These are phyloP conservation scores for Ophiorrhiza pumila DNA, from an alignment of 257 asterid genomes.

Conservation along the genomic window DNA sequence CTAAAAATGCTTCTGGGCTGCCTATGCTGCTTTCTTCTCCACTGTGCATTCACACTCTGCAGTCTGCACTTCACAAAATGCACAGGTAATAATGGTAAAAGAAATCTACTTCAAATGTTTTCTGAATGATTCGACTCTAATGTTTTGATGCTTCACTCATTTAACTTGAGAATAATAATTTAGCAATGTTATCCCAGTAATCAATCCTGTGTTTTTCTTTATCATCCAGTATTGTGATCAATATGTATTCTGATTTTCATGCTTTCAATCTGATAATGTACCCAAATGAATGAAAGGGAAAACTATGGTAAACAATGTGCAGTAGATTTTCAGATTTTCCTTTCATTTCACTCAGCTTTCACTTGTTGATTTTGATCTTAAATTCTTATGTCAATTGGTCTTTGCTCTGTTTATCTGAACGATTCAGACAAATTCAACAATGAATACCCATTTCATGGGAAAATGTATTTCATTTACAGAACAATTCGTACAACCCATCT, in stretches of 20 bases:
- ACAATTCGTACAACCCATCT: neutral
- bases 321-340: neutral
- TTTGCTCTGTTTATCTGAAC: no score
- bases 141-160: neutral
- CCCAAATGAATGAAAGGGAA: no score
- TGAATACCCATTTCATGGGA: neutral
- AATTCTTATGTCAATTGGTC: no score
- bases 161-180: neutral
- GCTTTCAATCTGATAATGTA: neutral
- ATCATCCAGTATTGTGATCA: no score
- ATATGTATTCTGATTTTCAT: neutral
- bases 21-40: neutral
- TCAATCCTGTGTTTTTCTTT: neutral
- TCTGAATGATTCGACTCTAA: neutral
- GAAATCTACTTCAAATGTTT: neutral
- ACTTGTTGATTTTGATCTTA: neutral
- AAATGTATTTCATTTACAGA: conserved; percentile 11
- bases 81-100: neutral
- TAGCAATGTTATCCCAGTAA: neutral
- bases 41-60: neutral
- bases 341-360: neutral
- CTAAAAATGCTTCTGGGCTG: neutral
- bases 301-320: neutral
- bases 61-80: neutral
- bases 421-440: neutral